Evolutionary conservation across 306 rosid genomes (phyloP), one percentile per base, ranked within the genome.

Genomic region (Sesbania bispinosa): DNA sequence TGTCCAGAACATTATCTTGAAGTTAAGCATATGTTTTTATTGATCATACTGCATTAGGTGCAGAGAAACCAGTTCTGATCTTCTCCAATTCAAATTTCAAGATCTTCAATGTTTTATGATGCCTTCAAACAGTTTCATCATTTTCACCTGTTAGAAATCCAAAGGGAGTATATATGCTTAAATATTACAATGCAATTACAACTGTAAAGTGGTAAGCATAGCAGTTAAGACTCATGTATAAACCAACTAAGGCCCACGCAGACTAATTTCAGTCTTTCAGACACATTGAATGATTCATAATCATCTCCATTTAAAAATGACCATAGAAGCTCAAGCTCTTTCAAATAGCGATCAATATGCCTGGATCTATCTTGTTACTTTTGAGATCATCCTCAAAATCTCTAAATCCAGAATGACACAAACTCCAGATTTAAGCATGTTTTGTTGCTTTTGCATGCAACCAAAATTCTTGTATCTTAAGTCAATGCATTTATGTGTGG

Each of bases 191-290:
- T 2, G 7, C 9, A 24, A 52, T 32, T 43, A 9, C 30, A 32
- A n/a, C n/a, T n/a, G n/a, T n/a, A n/a, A n/a, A 62, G 35, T 39
- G 42, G 29, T 20, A 38, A 2, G 13, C 29, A 39, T 6, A 24
- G 62, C 23, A 21, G 6, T 39, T 51, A 60, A 15, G 16, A n/a
- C n/a, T 50, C 42, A 39, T 16, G 15, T 61, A 35, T 41, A 47
- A 11, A 62, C 53, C 21, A 54, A n/a, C n/a, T n/a, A n/a, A 16
- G 61, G 60, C 6, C 14, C 35, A 15, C 21, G 42, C 42, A 35
- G 5, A 45, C 61, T 15, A 68, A 62, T 42, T 39, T 42, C n/a
- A n/a, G n/a, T n/a, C n/a, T n/a, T n/a, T n/a, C 51, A 77, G 59
- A 39, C 60, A 51, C 4, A 4, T 21, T 30, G 38, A 41, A 10